Conservation (phyloP, 2,329 filamentous ascomycete species). For the Decorospora gaudefroyi region DNA sequence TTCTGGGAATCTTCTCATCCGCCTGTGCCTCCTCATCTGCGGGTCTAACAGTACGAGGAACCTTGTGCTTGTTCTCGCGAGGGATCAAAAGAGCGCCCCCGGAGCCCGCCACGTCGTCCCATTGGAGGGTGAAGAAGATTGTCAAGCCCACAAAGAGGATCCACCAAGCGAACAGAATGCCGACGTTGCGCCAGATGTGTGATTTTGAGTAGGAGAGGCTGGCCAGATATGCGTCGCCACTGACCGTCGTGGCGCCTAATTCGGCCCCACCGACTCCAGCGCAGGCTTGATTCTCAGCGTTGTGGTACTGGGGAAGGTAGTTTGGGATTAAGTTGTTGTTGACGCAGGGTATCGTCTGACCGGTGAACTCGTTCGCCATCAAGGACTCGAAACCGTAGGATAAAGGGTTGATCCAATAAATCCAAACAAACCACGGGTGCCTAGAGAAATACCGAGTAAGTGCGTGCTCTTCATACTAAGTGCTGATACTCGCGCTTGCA, state of each 20-base stretch:
- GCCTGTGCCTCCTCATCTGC: conserved; percentile 58
- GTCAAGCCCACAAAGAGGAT: conserved; percentile 58
- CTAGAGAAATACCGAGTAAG: too few relatives aligned
- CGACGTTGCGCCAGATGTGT: conserved; percentile 49
- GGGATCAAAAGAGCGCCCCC: conserved; percentile 64
- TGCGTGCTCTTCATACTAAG: too few relatives aligned
- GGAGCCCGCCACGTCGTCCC: conserved; percentile 59
- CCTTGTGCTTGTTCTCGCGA: conserved; percentile 45
- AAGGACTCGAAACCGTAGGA: conserved; percentile 78
- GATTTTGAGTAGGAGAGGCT: conserved; percentile 52
- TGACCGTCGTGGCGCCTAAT: conserved; percentile 55
- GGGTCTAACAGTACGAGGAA: conserved; percentile 19
- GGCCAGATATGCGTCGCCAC: conserved; percentile 62
- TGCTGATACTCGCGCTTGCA: too few relatives aligned
- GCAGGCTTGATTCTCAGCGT: conserved; percentile 56
- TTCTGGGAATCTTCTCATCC: conserved; percentile 17
- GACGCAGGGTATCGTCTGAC: conserved; percentile 54
- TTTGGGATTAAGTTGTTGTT: conserved; percentile 57
- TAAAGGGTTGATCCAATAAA: conserved; percentile 75
- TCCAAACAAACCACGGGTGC: conserved; percentile 58
- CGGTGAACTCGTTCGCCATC: conserved; percentile 69
- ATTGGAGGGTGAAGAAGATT: conserved; percentile 60
- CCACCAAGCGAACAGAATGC: conserved; percentile 53
- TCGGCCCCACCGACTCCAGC: conserved; percentile 62
- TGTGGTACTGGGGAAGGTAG: conserved; percentile 54